Evolutionary conservation across 768 basidiomycete genomes (phyloP), one percentile per base, ranked within the genome.

Genomic region (Boletus subparvulus): DNA sequence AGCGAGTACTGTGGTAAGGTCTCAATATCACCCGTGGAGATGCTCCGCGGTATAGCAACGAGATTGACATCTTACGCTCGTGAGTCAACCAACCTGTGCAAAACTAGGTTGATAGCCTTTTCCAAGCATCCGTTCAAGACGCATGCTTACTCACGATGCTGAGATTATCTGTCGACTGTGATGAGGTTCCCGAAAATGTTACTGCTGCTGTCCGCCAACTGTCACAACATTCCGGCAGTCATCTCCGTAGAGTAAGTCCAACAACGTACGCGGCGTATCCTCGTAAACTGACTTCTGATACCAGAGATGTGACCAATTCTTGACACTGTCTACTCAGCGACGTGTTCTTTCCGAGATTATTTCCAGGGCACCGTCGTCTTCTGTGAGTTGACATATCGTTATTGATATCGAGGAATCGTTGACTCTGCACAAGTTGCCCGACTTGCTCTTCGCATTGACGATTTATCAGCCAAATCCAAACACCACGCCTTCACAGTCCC

Each of bases 281-380:
- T 21, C 19, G 43, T 19, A 46, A 40, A 52, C 30, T 67, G 33
- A 63, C 49, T 19, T 42, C 33, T 54, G 30, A 40, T 51, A 49
- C 35, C 62, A 92, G 90, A 82, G 90, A 53, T 91, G 88, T 64
- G 77, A 82, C 26, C 85, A 89, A 66, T 91, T 92, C 65, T 61
- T 83, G 32, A 73, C 71, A 12, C 70, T 88, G 16, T 74, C 73
- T 8, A 65, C 70, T 19, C 73, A 85, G 52, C 79, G 75, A 60
- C 68, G 74, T 11, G 58, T 73, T 6, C 77, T 92, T 19, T 57
- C 68, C 19, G 70, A 77, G 13, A 78, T 87, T 47, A 62, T 87
- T 40, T 68, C 74, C 4, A 73, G 66, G n/a, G 78, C 83, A 30
- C 66, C 69, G 39, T 83, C 86, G 2, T 74, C 82, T 49, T 82